Evolutionary conservation across 1,139 yeast genomes (phyloP).

Genomic region (Yamadazyma blattariae): DNA sequence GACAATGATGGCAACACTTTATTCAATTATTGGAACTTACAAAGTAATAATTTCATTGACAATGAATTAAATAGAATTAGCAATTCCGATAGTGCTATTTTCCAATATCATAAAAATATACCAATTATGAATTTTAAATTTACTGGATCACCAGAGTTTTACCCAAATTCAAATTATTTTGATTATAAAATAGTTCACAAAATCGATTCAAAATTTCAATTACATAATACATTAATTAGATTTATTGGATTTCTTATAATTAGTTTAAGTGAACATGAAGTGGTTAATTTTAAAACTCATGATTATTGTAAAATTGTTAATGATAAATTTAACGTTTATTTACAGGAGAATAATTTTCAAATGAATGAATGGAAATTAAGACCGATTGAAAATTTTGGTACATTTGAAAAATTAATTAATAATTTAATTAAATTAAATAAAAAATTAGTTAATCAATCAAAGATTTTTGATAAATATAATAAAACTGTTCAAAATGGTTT

Average conservation of each 20-base stretch:
- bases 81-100: slow-evolving; percentile 28
- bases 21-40: slow-evolving; percentile 36
- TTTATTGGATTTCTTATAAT: slow-evolving; percentile 37
- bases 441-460: slow-evolving; percentile 15
- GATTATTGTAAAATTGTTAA: slow-evolving; percentile 22
- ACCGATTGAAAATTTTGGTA: slow-evolving; percentile 16
- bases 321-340: slow-evolving; percentile 17
- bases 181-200: slow-evolving; percentile 33
- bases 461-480: slow-evolving; percentile 35
- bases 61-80: slow-evolving; percentile 27
- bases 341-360: slow-evolving; percentile 10
- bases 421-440: slow-evolving; percentile 16
- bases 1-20: slow-evolving; percentile 29
- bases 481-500: slow-evolving; percentile 44
- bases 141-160: slow-evolving; percentile 32
- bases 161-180: slow-evolving; percentile 39
- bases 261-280: slow-evolving; percentile 41
- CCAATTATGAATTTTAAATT: slow-evolving; percentile 38
- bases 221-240: slow-evolving; percentile 39
- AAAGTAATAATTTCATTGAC: slow-evolving; percentile 31
- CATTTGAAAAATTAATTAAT: slow-evolving; percentile 19
- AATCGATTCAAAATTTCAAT: slow-evolving; percentile 26
- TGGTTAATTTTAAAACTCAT: slow-evolving; percentile 29
- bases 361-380: slow-evolving; percentile 21
- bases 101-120: slow-evolving; percentile 31